These are phyloP conservation scores for Coemansia sp. DNA, from an alignment of 192 early-diverging fungal species.

Conservation along the genomic window DNA sequence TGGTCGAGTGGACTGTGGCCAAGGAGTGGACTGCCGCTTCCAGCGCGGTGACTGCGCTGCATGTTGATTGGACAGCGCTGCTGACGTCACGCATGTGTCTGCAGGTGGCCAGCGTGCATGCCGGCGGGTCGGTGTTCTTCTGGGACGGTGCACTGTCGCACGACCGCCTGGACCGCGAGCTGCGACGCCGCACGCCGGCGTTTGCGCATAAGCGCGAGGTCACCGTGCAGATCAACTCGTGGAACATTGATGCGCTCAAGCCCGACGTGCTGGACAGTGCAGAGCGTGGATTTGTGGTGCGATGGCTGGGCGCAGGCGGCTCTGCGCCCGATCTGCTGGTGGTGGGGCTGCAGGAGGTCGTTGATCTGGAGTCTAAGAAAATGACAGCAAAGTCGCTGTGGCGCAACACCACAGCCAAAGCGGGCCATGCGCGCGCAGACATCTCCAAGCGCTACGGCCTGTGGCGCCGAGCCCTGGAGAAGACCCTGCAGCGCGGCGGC, in stretches of 20 bases:
- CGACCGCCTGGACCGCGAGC: slow-evolving; percentile 56
- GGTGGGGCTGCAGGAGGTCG: slow-evolving; percentile 96
- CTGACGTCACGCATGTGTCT: slow-evolving; percentile 30
- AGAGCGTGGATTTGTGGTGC: slow-evolving; percentile 29
- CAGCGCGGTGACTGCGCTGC: slow-evolving; percentile 24
- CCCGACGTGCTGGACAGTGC: slow-evolving; percentile 69
- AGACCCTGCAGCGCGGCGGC: slow-evolving; percentile 56
- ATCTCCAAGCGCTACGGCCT: slow-evolving; percentile 68
- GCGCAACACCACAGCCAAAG: slow-evolving; percentile 32
- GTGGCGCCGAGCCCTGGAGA: slow-evolving; percentile 79
- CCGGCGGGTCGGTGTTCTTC: slow-evolving; percentile 46
- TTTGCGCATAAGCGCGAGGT: slow-evolving; percentile 67
- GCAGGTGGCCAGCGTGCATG: slow-evolving; percentile 48
- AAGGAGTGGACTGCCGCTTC: slow-evolving; percentile 46
- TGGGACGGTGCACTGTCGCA: slow-evolving; percentile 48
- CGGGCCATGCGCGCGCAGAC: slow-evolving; percentile 22
- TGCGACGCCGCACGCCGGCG: slow-evolving; percentile 61
- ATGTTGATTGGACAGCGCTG: slow-evolving; percentile 49
- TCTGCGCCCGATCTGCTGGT: slow-evolving; percentile 77
- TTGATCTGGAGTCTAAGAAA: slow-evolving; percentile 82
- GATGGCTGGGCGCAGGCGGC: slow-evolving; percentile 44
- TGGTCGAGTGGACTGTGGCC: slow-evolving; percentile 36
- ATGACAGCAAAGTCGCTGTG: slow-evolving; percentile 65
- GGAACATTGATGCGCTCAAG: slow-evolving; percentile 92
- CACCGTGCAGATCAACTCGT: slow-evolving; percentile 80